Evolutionary conservation across 1,284 basidiomycete species (phyloP), one percentile per base, ranked within the genome.

Genomic region (Ustilago loliicola): DNA sequence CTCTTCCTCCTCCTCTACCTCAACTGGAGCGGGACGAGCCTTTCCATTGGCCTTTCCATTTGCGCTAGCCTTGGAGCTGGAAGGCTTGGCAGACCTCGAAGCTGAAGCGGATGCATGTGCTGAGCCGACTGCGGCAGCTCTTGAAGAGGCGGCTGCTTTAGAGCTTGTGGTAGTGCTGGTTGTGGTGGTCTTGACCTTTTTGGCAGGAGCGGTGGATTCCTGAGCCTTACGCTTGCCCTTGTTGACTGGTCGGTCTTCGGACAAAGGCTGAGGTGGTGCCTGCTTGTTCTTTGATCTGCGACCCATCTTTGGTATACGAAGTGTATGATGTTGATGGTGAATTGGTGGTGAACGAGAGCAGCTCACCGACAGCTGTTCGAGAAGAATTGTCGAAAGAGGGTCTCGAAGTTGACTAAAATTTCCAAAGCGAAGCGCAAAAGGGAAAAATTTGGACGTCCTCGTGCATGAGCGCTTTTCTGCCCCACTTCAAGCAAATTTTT

Each of bases 271-370:
- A 2, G 94, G 94, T 5, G 91, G 89, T 0, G 89, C 90, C 88
- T 98, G 95, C 89, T 97, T 97, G 88, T 93, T 93, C 88, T 93
- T 94, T 79, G 94, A 91, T 82, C 94, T 91, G 86, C 94, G 91
- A 83, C 95, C 95, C 94, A 96, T 95, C 27, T 34, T 34, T 25
- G 9, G 13, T 48, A 1, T 52, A 17, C 9, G 17, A 53, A 34
- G 36, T 56, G 34, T 19, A 42, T 51, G 29, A 29, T 61, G 36
- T 19, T 36, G 21, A 42, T 32, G 45, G 52, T 27, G 19, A 21
- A 34, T 21, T 50, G 50, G 21, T 58, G 50, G 66, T 52, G 61
- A 62, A 25, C 11, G 56, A 21, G 10, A 54, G 19, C 11, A 50
- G 7, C 23, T 15, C 6, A 15, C 27, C 4, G 48, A 8, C 45